Percentiles rank a stretch among this genome's conserved stretches.
These are phyloP conservation scores for Psilocybe subaeruginosa DNA, from an alignment of 768 basidiomycete species.

Conservation along the genomic window DNA sequence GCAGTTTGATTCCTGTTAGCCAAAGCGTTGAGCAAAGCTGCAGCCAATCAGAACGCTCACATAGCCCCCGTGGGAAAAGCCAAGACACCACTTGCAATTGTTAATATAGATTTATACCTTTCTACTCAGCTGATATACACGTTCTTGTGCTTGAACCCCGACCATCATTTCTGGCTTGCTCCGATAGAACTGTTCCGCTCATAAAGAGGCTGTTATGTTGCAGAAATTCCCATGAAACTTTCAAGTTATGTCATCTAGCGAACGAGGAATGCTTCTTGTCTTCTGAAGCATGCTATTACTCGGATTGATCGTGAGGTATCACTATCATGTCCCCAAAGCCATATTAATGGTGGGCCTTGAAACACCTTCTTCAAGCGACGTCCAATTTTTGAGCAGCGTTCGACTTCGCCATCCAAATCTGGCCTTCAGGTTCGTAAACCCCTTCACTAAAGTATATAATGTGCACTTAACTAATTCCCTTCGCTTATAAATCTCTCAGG, in stretches of 20 bases:
- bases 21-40: no score
- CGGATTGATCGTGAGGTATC: not conserved
- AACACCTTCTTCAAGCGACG: no score
- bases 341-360: no score
- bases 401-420: no score
- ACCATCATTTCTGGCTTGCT: not conserved
- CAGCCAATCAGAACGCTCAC: no score
- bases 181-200: not conserved
- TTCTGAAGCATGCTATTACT: constrained; percentile 1
- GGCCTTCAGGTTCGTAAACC: no score
- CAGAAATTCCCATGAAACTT: constrained; percentile 7
- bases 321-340: not conserved
- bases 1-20: no score
- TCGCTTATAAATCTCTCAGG: not conserved
- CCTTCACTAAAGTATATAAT: not conserved
- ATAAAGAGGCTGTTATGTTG: not conserved
- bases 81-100: no score
- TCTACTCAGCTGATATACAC: not conserved
- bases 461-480: not conserved
- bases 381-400: no score
- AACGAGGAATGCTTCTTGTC: not conserved
- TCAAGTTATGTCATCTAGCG: not conserved
- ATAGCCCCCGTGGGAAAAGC: no score
- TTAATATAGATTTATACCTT: not conserved
- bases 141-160: not conserved